These are phyloP conservation scores for Russula foetens DNA, from an alignment of 768 basidiomycete species.

Conservation along the genomic window DNA sequence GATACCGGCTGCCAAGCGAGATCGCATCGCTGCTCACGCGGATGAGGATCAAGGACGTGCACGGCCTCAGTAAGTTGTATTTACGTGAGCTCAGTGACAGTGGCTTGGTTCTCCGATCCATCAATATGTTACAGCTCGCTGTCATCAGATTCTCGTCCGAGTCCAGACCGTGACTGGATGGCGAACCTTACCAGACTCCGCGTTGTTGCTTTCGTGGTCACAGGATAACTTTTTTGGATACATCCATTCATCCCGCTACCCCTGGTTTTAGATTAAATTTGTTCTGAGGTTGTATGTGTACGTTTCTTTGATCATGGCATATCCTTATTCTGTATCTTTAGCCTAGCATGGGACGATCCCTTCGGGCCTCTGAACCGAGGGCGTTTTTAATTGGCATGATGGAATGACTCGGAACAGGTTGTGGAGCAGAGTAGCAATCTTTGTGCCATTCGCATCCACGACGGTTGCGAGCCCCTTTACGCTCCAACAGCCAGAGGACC, in stretches of 20 bases:
- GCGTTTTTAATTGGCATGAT: too few species aligned
- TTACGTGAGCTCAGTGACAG: slow-evolving; percentile 1
- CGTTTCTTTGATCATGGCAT: too few species aligned
- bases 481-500: too few species aligned
- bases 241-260: neutral
- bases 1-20: slow-evolving; percentile 4
- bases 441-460: too few species aligned
- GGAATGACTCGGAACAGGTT: too few species aligned
- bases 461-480: too few species aligned
- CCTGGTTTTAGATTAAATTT: too few species aligned
- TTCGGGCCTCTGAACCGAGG: too few species aligned
- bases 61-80: slow-evolving; percentile 4
- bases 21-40: neutral
- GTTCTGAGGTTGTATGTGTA: too few species aligned
- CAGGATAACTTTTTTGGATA: neutral
- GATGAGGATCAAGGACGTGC: slow-evolving; percentile 8
- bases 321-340: too few species aligned
- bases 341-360: too few species aligned
- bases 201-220: neutral
- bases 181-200: neutral
- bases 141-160: slow-evolving; percentile 12
- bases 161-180: slow-evolving; percentile 2
- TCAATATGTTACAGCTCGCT: slow-evolving; percentile 9
- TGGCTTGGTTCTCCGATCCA: neutral
- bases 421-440: too few species aligned